These are phyloP conservation scores for Coemansia sp. DNA, from an alignment of 192 early-diverging fungal genomes.

Conservation along the genomic window DNA sequence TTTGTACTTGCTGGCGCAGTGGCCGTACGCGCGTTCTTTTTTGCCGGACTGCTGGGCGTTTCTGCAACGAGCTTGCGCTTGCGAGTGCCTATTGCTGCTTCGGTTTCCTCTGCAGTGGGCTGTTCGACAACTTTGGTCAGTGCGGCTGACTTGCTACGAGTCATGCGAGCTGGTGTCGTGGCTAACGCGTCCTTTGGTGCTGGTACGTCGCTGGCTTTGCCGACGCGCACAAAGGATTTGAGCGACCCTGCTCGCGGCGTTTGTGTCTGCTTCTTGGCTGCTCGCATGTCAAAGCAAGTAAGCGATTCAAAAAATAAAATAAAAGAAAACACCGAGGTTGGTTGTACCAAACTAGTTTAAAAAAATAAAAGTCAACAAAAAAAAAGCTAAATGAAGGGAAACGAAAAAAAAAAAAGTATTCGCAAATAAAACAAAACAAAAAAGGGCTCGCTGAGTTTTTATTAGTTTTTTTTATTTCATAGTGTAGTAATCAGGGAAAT, in stretches of 20 bases:
- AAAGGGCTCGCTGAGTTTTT: too few relatives aligned
- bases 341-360: not conserved
- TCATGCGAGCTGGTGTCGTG: constrained; percentile 23
- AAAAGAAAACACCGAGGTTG: too few relatives aligned
- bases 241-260: constrained; percentile 17
- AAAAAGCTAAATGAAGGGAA: not conserved
- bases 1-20: not conserved
- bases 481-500: too few relatives aligned
- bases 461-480: too few relatives aligned
- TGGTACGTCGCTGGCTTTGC: constrained; percentile 34
- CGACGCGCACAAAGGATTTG: constrained; percentile 47
- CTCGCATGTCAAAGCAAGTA: not conserved
- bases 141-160: constrained; percentile 36
- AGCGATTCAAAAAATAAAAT: not conserved
- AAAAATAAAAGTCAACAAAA: not conserved
- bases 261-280: not conserved
- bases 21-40: not conserved
- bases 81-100: constrained; percentile 8
- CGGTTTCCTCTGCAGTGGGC: not conserved
- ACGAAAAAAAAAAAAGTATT: not conserved
- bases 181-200: constrained; percentile 15
- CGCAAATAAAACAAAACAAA: not conserved
- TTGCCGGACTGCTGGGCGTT: not conserved
- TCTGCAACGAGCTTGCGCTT: constrained; percentile 40
- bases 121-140: not conserved